Evolutionary conservation across 2,329 filamentous ascomycete genomes (phyloP), one percentile per base, ranked within the genome.

Genomic region (Diaporthe australafricana): DNA sequence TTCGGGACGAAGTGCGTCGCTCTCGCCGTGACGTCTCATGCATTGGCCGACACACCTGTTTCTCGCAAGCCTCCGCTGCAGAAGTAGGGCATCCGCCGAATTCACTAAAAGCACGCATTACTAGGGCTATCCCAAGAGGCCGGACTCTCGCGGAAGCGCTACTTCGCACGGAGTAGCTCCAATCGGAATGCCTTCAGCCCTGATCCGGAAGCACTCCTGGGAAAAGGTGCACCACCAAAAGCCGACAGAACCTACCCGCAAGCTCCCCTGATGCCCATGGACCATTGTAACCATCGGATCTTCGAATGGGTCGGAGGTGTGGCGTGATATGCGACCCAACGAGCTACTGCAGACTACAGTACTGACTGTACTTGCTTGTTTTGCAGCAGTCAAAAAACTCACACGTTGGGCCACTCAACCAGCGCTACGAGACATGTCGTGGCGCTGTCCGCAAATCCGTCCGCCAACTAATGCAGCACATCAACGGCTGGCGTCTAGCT

Each of bases 401-500:
- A 35, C 32, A 5, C 9, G 5, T 35, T 35, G 32, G 5, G 32
- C 45, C 17, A 47, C 27, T 20, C 20, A 35, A 22, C 14, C 57
- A 25, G 60, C 42, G 22, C 27, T 48, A 14, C 42, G 35, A 35
- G 20, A 25, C 57, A 65, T 25, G 30, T 32, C 60, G 60, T 65
- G 60, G 45, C 60, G 60, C 60, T 65, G 60, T 40, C 57, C 57
- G 42, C 32, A 27, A 63, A 35, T 40, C 57, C 40, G 57, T 11
- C 57, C 20, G 42, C 57, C 25, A 22, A 42, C 60, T 65, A 65
- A 65, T 65, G 60, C 60, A 50, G 45, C 30, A 65, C 30, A 63
- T 63, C 50, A 57, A 68, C 65, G 65, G 65, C 52, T 68, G 65
- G 50, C 50, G 50, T 56, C 50, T 47, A 68, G 27, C 50, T 48